Evolutionary conservation across 2,329 filamentous ascomycete genomes (phyloP).

Genomic region (Paraphaeosphaeria minitans): DNA sequence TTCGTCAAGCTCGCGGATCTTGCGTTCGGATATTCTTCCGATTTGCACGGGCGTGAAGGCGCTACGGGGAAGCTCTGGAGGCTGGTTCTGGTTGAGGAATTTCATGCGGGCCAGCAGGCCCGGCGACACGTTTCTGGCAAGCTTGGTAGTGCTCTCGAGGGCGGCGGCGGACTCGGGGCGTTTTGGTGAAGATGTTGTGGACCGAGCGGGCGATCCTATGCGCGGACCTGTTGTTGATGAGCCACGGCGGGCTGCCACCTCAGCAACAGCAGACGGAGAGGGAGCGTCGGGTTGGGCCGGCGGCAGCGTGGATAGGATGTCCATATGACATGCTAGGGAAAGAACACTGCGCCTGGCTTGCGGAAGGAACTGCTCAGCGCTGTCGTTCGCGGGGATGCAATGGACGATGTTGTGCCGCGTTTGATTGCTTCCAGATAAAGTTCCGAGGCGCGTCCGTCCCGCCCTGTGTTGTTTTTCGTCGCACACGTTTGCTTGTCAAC

Average conservation of each 20-base stretch:
- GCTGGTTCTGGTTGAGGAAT: conserved; percentile 47
- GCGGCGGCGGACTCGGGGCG: conserved; percentile 13
- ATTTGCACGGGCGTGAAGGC: conserved; percentile 49
- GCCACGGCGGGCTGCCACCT: conserved; percentile 20
- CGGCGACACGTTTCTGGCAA: conserved; percentile 49
- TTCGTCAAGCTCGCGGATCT: conserved; percentile 71
- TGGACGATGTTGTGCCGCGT: conserved; percentile 9
- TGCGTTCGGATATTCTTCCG: conserved; percentile 72
- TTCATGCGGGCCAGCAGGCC: conserved; percentile 53
- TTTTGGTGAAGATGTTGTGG: conserved; percentile 20
- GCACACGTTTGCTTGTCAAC: conserved; percentile 1
- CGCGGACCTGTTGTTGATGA: conserved; percentile 11
- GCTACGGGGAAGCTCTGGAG: conserved; percentile 34
- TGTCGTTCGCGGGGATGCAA: conserved; percentile 5
- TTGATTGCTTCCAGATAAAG: conserved; percentile 6
- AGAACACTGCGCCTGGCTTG: conserved; percentile 7
- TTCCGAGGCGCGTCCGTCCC: conserved; percentile 6
- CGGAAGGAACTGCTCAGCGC: not conserved
- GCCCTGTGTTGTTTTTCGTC: conserved; percentile 5
- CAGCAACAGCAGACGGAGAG: conserved; percentile 12
- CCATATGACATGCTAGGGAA: not conserved
- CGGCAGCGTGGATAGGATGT: conserved; percentile 5
- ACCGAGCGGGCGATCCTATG: conserved; percentile 8
- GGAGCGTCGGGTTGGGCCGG: conserved; percentile 16
- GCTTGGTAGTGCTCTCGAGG: conserved; percentile 37